Evolutionary conservation across 192 early-diverging fungal genomes (phyloP).

Genomic region (Entophlyctis luteolus): DNA sequence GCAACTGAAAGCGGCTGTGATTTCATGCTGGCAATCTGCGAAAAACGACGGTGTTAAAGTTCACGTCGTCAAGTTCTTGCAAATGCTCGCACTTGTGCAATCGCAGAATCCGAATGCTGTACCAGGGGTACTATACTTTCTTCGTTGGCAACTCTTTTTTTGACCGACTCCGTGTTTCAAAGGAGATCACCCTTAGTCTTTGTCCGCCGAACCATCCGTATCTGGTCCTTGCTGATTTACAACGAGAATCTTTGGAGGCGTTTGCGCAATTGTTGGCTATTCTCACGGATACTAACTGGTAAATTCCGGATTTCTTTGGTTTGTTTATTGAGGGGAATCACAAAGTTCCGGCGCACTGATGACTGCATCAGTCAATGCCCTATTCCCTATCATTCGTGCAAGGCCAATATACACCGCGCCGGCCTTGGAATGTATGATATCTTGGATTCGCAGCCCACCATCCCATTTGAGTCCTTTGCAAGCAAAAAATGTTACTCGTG

Average conservation of each 20-base stretch:
- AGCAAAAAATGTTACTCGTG: conserved; percentile 32
- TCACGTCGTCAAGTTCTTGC: conserved; percentile 9
- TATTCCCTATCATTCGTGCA: conserved; percentile 28
- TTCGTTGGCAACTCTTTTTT: not conserved
- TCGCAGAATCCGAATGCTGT: not conserved
- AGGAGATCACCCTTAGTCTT: conserved; percentile 36
- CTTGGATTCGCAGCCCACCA: conserved; percentile 9
- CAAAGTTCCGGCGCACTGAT: conserved; percentile 30
- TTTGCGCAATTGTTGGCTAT: conserved; percentile 21
- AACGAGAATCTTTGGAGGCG: conserved; percentile 27
- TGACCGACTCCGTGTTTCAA: not conserved
- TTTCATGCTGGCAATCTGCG: not conserved
- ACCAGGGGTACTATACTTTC: not conserved
- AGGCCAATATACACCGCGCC: conserved; percentile 26
- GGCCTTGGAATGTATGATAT: conserved; percentile 26
- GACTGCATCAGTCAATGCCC: conserved; percentile 38
- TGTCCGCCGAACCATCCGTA: conserved; percentile 34
- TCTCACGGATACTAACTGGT: conserved; percentile 17
- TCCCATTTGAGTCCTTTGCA: conserved; percentile 20
- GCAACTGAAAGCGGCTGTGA: not conserved
- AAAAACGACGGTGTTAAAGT: not conserved
- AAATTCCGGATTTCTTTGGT: not conserved
- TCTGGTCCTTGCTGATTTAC: conserved; percentile 25
- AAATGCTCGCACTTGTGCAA: conserved; percentile 1
- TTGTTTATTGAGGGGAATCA: not conserved